These are phyloP conservation scores for Monosporozyma solicola DNA, from an alignment of 805 yeast species.

Conservation along the genomic window DNA sequence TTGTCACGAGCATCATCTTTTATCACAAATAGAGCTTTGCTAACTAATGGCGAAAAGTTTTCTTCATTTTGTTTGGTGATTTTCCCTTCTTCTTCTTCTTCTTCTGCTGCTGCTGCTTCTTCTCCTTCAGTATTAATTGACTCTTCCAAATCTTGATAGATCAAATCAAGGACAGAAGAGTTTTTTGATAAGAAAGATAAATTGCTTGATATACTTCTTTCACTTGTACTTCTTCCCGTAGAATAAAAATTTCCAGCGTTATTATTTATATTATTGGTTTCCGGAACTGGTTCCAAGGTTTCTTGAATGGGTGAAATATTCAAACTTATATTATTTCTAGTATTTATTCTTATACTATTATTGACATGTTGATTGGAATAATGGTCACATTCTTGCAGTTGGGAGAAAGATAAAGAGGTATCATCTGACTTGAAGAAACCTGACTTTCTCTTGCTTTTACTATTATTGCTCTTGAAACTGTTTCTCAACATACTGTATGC, in stretches of 20 bases:
- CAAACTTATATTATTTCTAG: neutral
- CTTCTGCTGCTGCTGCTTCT: neutral
- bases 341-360: neutral
- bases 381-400: neutral
- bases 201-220: slow-evolving; percentile 1
- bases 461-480: neutral
- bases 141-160: slow-evolving; percentile 17
- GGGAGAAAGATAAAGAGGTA: neutral
- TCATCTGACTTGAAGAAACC: neutral
- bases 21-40: slow-evolving; percentile 5
- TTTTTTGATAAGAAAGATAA: slow-evolving; percentile 6
- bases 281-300: neutral
- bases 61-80: neutral
- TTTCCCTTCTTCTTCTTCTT: neutral
- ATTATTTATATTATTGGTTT: neutral
- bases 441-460: neutral
- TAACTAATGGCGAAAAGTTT: neutral
- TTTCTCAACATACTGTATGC: neutral
- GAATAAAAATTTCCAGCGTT: neutral
- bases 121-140: neutral
- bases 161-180: slow-evolving; percentile 18
- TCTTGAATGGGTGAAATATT: neutral
- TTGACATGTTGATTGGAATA: neutral
- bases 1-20: slow-evolving; percentile 3
- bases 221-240: neutral